Evolutionary conservation across 495 filamentous ascomycete species (phyloP).

Genomic region (Xylaria grammica): DNA sequence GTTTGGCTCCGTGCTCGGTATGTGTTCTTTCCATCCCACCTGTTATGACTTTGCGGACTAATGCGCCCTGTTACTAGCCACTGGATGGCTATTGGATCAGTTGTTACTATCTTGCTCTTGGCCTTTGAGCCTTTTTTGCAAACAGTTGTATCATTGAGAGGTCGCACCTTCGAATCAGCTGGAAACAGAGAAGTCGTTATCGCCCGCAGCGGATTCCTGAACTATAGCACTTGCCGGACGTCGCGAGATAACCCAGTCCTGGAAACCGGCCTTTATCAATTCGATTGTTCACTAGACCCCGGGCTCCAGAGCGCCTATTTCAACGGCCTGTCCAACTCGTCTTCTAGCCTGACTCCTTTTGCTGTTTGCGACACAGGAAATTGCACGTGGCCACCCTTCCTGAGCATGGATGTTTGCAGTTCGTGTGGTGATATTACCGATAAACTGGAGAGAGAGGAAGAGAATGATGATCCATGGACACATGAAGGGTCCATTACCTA

Average conservation of each 20-base stretch:
- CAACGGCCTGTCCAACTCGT: not conserved
- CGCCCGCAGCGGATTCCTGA: not conserved
- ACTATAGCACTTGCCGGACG: too few species aligned
- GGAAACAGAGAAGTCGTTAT: not conserved
- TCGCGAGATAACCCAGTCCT: too few species aligned
- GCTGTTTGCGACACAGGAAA: not conserved
- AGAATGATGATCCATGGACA: not conserved
- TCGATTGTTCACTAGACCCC: too few species aligned
- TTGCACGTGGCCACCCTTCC: not conserved
- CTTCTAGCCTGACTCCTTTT: not conserved
- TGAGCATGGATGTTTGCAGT: not conserved
- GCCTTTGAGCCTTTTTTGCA: slow-evolving; percentile 2
- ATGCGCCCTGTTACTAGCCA: too few species aligned
- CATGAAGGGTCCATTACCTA: not conserved
- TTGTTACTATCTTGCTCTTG: too few species aligned
- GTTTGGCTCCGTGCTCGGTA: too few species aligned
- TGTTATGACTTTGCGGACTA: too few species aligned
- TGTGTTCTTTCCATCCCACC: too few species aligned
- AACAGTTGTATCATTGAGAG: not conserved
- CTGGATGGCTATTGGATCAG: too few species aligned
- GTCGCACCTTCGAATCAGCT: not conserved
- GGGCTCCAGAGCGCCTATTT: too few species aligned
- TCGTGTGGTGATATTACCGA: not conserved
- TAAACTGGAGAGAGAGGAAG: not conserved
- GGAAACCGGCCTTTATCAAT: too few species aligned